phyloP scores from a whole-genome alignment of 139 green algal genomes.

The Auxenochlorella pyrenoidosa region DNA sequence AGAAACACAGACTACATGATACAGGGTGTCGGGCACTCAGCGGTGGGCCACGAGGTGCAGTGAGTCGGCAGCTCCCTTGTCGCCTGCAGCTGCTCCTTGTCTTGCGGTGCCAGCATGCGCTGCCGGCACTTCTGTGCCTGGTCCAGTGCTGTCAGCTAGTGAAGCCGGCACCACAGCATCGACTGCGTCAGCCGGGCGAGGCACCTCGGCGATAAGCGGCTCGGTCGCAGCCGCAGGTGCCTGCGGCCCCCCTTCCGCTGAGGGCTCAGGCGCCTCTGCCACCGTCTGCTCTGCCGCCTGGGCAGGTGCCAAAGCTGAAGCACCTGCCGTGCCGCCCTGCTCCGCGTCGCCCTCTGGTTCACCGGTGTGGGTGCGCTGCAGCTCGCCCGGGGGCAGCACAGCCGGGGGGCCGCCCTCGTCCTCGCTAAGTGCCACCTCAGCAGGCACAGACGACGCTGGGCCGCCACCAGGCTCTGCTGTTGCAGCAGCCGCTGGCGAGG shows the following conservation, averaged over 20 bases:
- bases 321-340: neutral
- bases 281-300: neutral
- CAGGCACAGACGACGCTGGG: neutral
- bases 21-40: neutral
- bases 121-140: too few species aligned
- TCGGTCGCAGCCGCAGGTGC: neutral
- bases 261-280: neutral
- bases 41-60: constrained; percentile 10
- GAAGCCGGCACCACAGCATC: neutral
- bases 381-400: neutral
- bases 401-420: neutral
- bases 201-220: neutral
- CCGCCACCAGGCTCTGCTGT: neutral
- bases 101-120: neutral
- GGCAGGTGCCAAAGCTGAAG: too few species aligned
- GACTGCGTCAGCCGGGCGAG: neutral
- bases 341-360: neutral
- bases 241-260: neutral
- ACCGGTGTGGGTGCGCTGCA: neutral
- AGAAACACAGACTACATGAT: too few species aligned
- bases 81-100: too few species aligned
- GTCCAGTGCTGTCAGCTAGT: neutral
- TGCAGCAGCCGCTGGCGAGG: neutral
- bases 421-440: neutral
- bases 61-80: neutral